Conservation (phyloP, 495 filamentous ascomycete species). For the Peziza echinospora region DNA sequence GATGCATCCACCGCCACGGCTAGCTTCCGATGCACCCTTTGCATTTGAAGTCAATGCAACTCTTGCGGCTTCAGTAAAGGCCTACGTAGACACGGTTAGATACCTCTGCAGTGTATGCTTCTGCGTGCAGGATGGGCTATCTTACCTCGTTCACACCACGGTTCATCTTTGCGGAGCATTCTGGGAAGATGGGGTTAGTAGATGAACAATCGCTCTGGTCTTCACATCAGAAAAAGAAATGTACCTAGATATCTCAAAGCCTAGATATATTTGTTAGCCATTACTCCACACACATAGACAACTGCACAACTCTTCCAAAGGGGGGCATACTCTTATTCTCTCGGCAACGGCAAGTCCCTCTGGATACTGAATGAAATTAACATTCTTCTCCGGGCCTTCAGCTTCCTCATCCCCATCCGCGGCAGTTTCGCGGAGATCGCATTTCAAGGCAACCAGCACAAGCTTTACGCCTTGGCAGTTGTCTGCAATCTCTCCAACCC, state of each 20-base stretch:
- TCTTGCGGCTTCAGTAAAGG: constrained; percentile 91
- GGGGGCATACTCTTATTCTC: constrained; percentile 38
- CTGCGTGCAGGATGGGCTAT: not conserved
- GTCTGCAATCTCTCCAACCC: constrained; percentile 92
- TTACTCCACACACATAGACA: too few species aligned
- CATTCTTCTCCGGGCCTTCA: constrained; percentile 27
- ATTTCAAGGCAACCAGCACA: constrained; percentile 91
- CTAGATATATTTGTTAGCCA: too few species aligned
- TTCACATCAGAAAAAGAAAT: too few species aligned
- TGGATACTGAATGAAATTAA: constrained; percentile 62
- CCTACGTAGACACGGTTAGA: constrained; percentile 18
- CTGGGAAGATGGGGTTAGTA: constrained; percentile 24
- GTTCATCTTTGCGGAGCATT: constrained; percentile 96
- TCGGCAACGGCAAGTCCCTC: constrained; percentile 83
- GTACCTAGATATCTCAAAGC: constrained; percentile 74
- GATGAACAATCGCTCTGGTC: too few species aligned
- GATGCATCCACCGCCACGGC: not conserved
- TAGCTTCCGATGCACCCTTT: constrained; percentile 17
- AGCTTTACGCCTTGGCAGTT: constrained; percentile 89
- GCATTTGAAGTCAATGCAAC: constrained; percentile 83
- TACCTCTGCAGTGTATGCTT: not conserved
- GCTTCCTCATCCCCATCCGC: constrained; percentile 25
- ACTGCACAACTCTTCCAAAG: not conserved
- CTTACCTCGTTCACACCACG: constrained; percentile 65
- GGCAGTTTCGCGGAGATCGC: constrained; percentile 58